These are phyloP conservation scores for Neurospora sp. DNA, from an alignment of 2,329 filamentous ascomycete species.

Conservation along the genomic window DNA sequence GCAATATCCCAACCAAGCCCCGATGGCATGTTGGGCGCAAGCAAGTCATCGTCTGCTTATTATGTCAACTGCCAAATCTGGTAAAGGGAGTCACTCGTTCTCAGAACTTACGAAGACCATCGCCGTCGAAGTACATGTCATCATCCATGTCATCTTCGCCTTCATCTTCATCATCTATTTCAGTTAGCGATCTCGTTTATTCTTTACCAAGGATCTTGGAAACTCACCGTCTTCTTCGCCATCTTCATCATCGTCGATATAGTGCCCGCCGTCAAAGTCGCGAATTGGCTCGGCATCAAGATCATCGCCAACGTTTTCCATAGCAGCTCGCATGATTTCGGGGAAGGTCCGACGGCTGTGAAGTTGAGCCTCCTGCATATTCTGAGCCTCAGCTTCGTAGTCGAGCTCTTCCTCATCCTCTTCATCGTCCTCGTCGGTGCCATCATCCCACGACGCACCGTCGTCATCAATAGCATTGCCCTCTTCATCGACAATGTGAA, in stretches of 20 bases:
- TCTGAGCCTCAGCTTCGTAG: slow-evolving; percentile 46
- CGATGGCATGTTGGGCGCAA: slow-evolving; percentile 32
- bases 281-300: slow-evolving; percentile 45
- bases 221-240: slow-evolving; percentile 53
- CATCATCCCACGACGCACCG: slow-evolving; percentile 22
- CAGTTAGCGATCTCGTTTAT: slow-evolving; percentile 18
- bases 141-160: slow-evolving; percentile 58
- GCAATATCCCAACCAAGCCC: slow-evolving; percentile 50
- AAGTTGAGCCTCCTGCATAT: slow-evolving; percentile 42
- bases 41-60: slow-evolving; percentile 29
- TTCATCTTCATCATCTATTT: slow-evolving; percentile 56
- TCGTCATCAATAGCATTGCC: slow-evolving; percentile 49
- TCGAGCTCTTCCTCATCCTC: slow-evolving; percentile 31
- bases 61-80: slow-evolving; percentile 4
- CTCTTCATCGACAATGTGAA: slow-evolving; percentile 55
- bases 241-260: slow-evolving; percentile 43
- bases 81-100: not conserved
- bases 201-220: not conserved
- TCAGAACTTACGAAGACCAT: slow-evolving; percentile 42
- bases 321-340: slow-evolving; percentile 46
- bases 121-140: slow-evolving; percentile 53
- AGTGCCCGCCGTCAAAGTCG: slow-evolving; percentile 42
- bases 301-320: slow-evolving; percentile 36
- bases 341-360: slow-evolving; percentile 35
- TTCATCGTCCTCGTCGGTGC: slow-evolving; percentile 36